These are phyloP conservation scores for Cutaneotrichosporon arboriforme DNA, from an alignment of 1,284 basidiomycete species.

Conservation along the genomic window DNA sequence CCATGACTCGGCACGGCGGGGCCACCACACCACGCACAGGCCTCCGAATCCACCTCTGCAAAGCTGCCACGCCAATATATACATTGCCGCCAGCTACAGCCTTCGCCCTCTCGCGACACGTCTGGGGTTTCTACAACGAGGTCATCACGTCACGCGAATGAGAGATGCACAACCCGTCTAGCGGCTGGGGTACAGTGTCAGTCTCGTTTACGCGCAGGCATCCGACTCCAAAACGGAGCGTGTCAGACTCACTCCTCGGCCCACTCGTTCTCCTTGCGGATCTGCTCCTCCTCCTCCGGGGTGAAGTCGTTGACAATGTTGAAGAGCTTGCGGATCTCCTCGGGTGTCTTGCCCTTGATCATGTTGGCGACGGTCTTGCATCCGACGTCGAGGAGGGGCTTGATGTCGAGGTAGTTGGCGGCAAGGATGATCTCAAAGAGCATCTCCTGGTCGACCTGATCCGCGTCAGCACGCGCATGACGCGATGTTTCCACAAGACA, in stretches of 20 bases:
- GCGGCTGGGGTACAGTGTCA: background rate
- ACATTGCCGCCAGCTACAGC: background rate
- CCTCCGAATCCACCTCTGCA: no score
- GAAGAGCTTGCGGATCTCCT: conserved; percentile 81
- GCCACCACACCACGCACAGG: background rate
- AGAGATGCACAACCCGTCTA: background rate
- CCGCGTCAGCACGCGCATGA: background rate
- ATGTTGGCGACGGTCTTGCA: conserved; percentile 99
- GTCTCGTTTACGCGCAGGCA: background rate
- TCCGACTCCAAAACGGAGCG: no score
- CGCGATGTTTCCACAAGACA: background rate
- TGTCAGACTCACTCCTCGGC: conserved; percentile 49
- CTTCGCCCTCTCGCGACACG: background rate
- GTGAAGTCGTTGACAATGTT: conserved; percentile 99
- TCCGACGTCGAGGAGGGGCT: conserved; percentile 94
- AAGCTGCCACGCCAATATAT: background rate
- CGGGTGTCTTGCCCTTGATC: conserved; percentile 85
- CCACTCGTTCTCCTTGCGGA: conserved; percentile 95
- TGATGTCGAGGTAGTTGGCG: conserved; percentile 99
- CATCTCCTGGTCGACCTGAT: conserved; percentile 71
- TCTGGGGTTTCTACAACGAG: background rate
- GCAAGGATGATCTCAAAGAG: conserved; percentile 98
- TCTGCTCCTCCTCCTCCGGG: conserved; percentile 98
- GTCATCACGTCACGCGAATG: background rate
- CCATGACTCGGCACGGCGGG: no score